Percentiles rank a stretch among this genome's conserved stretches.
Evolutionary conservation across 1,139 yeast species (phyloP).

Genomic region (Pichia sp.): DNA sequence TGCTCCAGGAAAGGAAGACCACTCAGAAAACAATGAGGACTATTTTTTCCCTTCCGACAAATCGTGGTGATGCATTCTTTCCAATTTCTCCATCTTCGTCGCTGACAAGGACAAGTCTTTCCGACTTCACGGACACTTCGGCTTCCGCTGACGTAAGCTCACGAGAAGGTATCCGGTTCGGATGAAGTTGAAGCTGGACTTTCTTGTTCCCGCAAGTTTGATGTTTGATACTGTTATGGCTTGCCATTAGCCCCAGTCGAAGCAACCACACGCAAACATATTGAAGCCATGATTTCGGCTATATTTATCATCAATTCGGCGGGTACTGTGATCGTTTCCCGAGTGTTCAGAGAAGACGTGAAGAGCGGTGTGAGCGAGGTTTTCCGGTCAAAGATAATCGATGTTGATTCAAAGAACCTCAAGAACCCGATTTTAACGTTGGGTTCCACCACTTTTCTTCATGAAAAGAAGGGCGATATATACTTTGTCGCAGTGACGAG

Average conservation of each 20-base stretch:
- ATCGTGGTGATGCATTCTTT: neutral
- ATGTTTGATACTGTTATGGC: too few relatives aligned
- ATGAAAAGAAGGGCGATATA: constrained; percentile 63
- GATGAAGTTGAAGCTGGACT: neutral
- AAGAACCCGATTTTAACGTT: constrained; percentile 83
- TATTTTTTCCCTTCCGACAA: neutral
- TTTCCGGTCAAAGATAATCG: constrained; percentile 57
- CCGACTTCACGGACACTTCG: neutral
- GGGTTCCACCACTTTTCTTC: constrained; percentile 89
- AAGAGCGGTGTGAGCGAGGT: constrained; percentile 77
- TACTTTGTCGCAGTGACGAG: constrained; percentile 88
- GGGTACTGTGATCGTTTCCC: constrained; percentile 83
- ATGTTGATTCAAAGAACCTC: constrained; percentile 64
- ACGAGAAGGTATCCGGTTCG: neutral
- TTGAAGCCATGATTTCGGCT: constrained; percentile 62
- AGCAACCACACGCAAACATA: too few relatives aligned
- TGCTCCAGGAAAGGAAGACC: too few relatives aligned
- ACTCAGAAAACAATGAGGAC: too few relatives aligned
- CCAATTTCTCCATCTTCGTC: neutral
- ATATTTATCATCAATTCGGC: constrained; percentile 69
- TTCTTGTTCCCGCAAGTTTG: too few relatives aligned
- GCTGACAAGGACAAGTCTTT: neutral
- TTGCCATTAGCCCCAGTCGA: too few relatives aligned
- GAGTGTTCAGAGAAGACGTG: constrained; percentile 66
- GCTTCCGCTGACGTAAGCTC: neutral